These are phyloP conservation scores for Gaertneriomyces semiglobifer DNA, from an alignment of 192 early-diverging fungal species.

Conservation along the genomic window DNA sequence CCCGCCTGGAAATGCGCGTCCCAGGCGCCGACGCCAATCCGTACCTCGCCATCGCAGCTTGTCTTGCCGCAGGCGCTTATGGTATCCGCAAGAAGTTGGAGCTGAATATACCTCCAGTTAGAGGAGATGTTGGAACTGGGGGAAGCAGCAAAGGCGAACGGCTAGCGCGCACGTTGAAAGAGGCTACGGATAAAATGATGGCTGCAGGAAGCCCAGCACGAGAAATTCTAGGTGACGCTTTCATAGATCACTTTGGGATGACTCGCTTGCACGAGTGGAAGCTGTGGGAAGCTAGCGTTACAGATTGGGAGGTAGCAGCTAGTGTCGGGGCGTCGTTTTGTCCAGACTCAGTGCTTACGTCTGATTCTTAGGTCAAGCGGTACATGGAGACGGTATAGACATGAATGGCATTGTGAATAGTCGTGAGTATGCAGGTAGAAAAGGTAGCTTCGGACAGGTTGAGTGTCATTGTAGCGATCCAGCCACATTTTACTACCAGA, in stretches of 20 bases:
- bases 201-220: conserved; percentile 63
- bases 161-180: conserved; percentile 59
- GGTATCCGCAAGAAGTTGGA: conserved; percentile 61
- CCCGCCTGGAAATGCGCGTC: conserved; percentile 76
- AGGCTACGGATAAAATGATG: conserved; percentile 66
- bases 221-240: conserved; percentile 66
- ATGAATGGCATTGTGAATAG: not conserved
- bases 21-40: conserved; percentile 80
- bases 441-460: too few species aligned
- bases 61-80: conserved; percentile 66
- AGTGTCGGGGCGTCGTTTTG: conserved; percentile 64
- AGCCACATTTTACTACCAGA: too few species aligned
- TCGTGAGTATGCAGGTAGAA: not conserved
- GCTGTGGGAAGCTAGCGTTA: conserved; percentile 70
- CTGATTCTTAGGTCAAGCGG: conserved; percentile 23
- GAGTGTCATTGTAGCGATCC: too few species aligned
- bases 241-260: conserved; percentile 73
- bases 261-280: conserved; percentile 73
- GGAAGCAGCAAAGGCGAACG: conserved; percentile 19
- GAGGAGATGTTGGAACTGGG: conserved; percentile 27
- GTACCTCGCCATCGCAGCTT: conserved; percentile 69
- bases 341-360: not conserved
- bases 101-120: conserved; percentile 29
- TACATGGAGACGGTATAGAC: conserved; percentile 42
- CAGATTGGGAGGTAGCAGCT: conserved; percentile 63